phyloP scores from a whole-genome alignment of 805 yeast genomes.

The Kuraishia capsulata region DNA sequence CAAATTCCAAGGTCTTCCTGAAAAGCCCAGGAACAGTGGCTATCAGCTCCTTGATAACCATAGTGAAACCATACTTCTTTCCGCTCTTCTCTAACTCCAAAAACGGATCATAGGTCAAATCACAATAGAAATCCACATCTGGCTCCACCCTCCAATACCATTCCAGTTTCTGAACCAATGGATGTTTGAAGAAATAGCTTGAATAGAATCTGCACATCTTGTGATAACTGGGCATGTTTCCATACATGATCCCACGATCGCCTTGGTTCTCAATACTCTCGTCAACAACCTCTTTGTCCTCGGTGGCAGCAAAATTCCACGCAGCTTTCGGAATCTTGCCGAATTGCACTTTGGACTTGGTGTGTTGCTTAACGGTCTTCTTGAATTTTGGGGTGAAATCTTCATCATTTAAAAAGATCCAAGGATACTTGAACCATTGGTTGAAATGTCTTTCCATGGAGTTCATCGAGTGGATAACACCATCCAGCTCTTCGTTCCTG shows the following conservation, averaged over 20 bases:
- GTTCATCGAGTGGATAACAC: conserved; percentile 64
- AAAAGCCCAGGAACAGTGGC: conserved; percentile 81
- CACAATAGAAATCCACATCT: conserved; percentile 82
- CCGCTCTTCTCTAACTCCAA: conserved; percentile 58
- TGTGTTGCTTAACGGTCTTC: conserved; percentile 35
- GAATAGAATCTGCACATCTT: conserved; percentile 93
- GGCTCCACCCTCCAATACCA: conserved; percentile 99
- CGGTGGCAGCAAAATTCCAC: conserved; percentile 63
- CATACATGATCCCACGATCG: conserved; percentile 78
- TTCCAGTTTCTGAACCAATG: conserved; percentile 56
- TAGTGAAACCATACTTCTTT: conserved; percentile 81
- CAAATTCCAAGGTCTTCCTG: conserved; percentile 58
- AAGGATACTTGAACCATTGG: conserved; percentile 90
- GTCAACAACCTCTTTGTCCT: conserved; percentile 32
- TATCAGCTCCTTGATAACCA: conserved; percentile 66
- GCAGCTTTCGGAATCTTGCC: conserved; percentile 48
- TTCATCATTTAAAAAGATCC: conserved; percentile 81
- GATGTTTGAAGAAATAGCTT: conserved; percentile 76
- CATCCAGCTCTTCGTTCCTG: conserved; percentile 68
- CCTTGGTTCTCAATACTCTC: conserved; percentile 69
- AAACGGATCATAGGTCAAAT: conserved; percentile 87
- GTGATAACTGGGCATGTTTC: conserved; percentile 74
- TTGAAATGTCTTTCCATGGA: conserved; percentile 84
- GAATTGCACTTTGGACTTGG: conserved; percentile 60
- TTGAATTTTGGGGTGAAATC: conserved; percentile 62